Conservation (phyloP, 306 rosid species). For the Vigna mungo region DNA sequence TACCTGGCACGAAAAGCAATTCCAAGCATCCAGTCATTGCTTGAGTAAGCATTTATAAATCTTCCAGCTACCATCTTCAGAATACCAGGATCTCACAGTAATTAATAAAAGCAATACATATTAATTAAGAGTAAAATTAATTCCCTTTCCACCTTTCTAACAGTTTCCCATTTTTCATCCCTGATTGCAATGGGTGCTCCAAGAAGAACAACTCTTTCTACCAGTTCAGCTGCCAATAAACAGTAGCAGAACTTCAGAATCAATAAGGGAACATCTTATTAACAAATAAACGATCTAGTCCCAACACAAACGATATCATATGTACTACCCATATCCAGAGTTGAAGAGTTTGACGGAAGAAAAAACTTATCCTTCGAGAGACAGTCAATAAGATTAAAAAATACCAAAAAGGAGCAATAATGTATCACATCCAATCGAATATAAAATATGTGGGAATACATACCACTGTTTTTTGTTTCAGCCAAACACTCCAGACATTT, state of each 20-base stretch:
- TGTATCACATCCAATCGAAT: conserved; percentile 8
- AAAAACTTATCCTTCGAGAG: background rate
- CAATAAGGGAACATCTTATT: conserved; percentile 24
- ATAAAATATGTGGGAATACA: conserved; percentile 27
- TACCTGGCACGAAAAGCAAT: conserved; percentile 72
- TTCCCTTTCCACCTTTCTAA: conserved; percentile 58
- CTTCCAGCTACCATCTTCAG: conserved; percentile 77
- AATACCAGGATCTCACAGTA: conserved; percentile 34
- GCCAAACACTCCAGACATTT: conserved; percentile 69
- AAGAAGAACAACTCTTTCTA: conserved; percentile 78
- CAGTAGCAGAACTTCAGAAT: conserved; percentile 20
- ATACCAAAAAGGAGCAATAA: conserved; percentile 20
- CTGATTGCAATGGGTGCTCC: conserved; percentile 79
- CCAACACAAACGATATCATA: conserved; percentile 10
- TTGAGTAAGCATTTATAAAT: conserved; percentile 72
- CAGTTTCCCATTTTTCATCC: conserved; percentile 71
- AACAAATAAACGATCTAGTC: background rate
- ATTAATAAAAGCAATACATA: conserved; percentile 5
- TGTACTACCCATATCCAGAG: background rate
- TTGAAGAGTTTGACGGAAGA: conserved; percentile 8
- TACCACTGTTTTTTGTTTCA: conserved; percentile 62
- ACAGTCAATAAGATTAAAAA: conserved; percentile 9
- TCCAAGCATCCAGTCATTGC: conserved; percentile 76
- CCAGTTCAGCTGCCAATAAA: conserved; percentile 64
- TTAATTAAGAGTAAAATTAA: conserved; percentile 6